phyloP scores from a whole-genome alignment of 2,329 filamentous ascomycete genomes.

The Cercospora janseana region DNA sequence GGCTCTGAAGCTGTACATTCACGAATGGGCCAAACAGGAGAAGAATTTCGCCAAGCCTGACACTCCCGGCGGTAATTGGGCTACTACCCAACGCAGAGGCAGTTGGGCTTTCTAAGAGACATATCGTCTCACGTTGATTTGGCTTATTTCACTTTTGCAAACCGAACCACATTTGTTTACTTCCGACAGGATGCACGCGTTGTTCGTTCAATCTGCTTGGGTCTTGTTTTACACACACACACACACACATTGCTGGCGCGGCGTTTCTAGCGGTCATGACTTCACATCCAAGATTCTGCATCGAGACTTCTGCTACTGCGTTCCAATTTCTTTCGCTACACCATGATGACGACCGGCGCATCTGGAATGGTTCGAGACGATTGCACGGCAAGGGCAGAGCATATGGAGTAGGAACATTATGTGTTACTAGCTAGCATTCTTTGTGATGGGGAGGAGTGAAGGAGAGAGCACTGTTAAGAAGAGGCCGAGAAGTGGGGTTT shows the following conservation, averaged over 20 bases:
- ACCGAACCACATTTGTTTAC: background rate
- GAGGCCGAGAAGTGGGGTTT: too few relatives aligned
- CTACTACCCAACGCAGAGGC: slow-evolving; percentile 47
- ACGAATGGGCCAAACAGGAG: slow-evolving; percentile 86
- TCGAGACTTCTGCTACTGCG: too few relatives aligned
- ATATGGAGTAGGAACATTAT: too few relatives aligned
- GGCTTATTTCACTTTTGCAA: background rate
- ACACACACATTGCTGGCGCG: too few relatives aligned
- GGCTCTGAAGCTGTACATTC: slow-evolving; percentile 78
- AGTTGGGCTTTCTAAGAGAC: slow-evolving; percentile 45
- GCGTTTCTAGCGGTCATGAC: slow-evolving; percentile 2
- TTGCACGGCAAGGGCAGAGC: background rate
- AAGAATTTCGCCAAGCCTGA: slow-evolving; percentile 58
- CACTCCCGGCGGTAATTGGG: slow-evolving; percentile 39
- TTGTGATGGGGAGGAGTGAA: too few relatives aligned
- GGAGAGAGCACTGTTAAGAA: too few relatives aligned
- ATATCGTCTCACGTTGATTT: background rate
- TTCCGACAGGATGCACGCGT: slow-evolving; percentile 1
- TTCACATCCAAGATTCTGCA: too few relatives aligned
- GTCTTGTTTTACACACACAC: background rate
- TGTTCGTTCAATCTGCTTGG: background rate
- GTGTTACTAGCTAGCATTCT: slow-evolving; percentile 19
- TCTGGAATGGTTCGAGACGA: background rate
- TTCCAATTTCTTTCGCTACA: too few relatives aligned
- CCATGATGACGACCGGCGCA: slow-evolving; percentile 5